phyloP scores from a whole-genome alignment of 73 alveolate genomes.

The Effrenium voratum region DNA sequence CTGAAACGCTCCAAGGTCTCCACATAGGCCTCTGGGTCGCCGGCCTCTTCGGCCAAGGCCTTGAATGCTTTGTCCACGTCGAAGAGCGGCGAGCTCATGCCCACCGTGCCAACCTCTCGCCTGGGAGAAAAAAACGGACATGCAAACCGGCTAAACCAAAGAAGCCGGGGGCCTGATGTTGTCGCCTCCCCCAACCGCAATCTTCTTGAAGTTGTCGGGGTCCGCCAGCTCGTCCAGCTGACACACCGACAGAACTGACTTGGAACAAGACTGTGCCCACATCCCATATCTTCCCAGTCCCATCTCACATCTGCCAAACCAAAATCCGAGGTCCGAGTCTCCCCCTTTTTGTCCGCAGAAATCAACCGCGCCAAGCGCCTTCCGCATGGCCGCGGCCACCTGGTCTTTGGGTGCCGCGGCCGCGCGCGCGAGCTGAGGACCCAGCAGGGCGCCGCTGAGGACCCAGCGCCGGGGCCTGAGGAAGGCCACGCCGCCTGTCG shows the following conservation, averaged over 20 bases:
- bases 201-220: constrained; percentile 31
- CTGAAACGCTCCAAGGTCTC: constrained; percentile 58
- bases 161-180: constrained; percentile 1
- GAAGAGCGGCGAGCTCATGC: constrained; percentile 60
- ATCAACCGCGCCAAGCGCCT: not conserved
- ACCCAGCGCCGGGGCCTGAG: too few species aligned
- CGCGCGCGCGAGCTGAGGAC: too few species aligned
- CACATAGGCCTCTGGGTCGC: constrained; percentile 54
- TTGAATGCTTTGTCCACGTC: constrained; percentile 84
- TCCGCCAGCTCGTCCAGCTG: constrained; percentile 66
- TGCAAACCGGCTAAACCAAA: not conserved
- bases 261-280: not conserved
- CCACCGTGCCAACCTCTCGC: constrained; percentile 88
- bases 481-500: too few species aligned
- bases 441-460: too few species aligned
- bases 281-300: not conserved
- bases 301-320: not conserved
- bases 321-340: not conserved
- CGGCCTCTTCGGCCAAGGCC: constrained; percentile 90
- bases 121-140: not conserved
- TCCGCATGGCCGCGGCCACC: not conserved
- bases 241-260: not conserved
- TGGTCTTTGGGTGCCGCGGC: not conserved
- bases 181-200: constrained; percentile 64
- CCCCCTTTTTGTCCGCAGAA: not conserved